Evolutionary conservation across 148 eudicot species (phyloP), one percentile per base, ranked within the genome.

Genomic region (Rhododendron griersonianum): DNA sequence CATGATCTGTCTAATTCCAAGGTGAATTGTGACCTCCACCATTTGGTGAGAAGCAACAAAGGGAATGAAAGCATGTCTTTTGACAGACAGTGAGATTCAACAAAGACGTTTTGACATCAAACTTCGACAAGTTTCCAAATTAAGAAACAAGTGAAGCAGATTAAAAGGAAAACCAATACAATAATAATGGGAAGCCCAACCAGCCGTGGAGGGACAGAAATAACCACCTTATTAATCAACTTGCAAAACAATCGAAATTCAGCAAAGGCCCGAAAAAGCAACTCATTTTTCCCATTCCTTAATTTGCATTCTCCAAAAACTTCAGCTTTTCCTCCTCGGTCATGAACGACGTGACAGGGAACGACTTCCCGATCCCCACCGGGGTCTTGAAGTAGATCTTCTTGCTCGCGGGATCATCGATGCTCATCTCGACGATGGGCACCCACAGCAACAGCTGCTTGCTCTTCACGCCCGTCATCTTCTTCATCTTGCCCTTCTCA

Each of bases 381-480:
- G 91, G 89, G 28, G 92, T 92, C 89, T 91, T 94, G 88, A 95
- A 96, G 84, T 92, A 86, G 59, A 96, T 96, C 76, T 92, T 92
- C 39, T 86, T 82, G 7, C 83, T 81, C n/a, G 74, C 83, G 10
- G 88, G 84, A 14, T 89, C 91, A 3, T 90, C 93, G 1, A 96
- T 84, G 83, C 93, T 91, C 98, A 96, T 96, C 88, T 96, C 99
- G 11, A 87, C 90, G 1, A 96, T 87, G 2, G 97, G 92, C 30
- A 96, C 90, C 99, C 99, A 96, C 79, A 96, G 23, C 19, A 96
- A 15, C 45, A 95, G 45, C 82, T 93, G 98, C 87, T 93, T 96
- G 86, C 93, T 93, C 90, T 93, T 96, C 23, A 96, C 95, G 0
- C 99, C 99, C 15, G 86, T 94, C 97, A 96, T 93, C 85, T 88